These are phyloP conservation scores for Coffea canephora DNA, from an alignment of 257 asterid species.

Conservation along the genomic window DNA sequence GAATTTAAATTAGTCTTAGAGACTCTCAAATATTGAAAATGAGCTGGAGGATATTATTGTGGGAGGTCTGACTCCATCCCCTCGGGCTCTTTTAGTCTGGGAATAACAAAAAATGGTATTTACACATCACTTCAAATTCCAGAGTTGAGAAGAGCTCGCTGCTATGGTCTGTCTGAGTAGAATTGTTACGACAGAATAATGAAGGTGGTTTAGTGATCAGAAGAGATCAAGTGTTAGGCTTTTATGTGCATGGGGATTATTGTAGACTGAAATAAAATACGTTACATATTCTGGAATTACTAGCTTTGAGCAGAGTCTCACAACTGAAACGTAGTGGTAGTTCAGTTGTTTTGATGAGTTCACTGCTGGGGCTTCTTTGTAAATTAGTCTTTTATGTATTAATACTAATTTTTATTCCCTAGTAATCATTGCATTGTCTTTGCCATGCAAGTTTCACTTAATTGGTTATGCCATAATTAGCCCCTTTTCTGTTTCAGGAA, in stretches of 20 bases:
- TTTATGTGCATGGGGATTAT: neutral
- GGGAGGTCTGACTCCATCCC: neutral
- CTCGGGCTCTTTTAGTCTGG: neutral
- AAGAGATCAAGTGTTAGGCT: neutral
- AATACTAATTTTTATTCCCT: neutral
- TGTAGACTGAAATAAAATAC: neutral
- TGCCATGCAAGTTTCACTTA: neutral
- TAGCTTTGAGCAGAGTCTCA: neutral
- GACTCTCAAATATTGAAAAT: neutral
- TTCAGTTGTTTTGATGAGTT: neutral
- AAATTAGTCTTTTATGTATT: neutral
- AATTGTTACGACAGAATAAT: neutral
- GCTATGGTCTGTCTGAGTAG: neutral
- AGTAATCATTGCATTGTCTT: neutral
- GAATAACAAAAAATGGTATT: neutral
- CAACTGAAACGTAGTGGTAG: neutral
- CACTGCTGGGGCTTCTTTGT: neutral
- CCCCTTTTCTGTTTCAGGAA: conserved; percentile 48
- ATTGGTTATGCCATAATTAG: neutral
- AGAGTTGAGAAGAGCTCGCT: neutral
- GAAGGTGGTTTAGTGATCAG: neutral
- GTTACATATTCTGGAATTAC: neutral
- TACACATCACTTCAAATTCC: neutral
- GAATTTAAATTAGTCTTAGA: neutral
- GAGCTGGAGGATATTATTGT: neutral